Evolutionary conservation across 2,329 filamentous ascomycete genomes (phyloP), one percentile per base, ranked within the genome.

Genomic region (Penicillium sp.): DNA sequence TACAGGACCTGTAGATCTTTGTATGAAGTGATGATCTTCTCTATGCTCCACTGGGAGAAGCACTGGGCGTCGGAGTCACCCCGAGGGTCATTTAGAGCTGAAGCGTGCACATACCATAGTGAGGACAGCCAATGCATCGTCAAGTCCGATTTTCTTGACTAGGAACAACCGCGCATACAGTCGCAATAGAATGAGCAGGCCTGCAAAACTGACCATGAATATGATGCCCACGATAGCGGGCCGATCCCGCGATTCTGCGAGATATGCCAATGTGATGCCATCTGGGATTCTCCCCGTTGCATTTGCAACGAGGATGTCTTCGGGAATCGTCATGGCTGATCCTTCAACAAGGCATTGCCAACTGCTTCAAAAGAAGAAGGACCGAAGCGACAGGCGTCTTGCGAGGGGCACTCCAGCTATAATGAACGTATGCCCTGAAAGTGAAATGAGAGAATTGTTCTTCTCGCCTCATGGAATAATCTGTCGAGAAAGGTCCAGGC

Each of bases 111-210:
- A 58, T 69, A 84, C 82, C 70, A 82, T 69, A 3, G 80, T 78
- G 31, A 72, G 50, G 22, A 82, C 70, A 65, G 82, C 81, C 47
- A 83, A 67, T 61, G 75, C 79, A 72, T 85, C 82, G 50, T 84
- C 82, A 3, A 75, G 37, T 0, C 77, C 73, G 36, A 81, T 68
- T 33, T 74, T 77, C 52, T 77, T 79, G 40, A 81, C 71, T 22
- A 83, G 66, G 31, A 75, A 69, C 1, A 74, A 51, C 56, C 81
- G 79, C 47, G 81, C 80, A 65, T 80, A 82, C 9, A 75, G 75
- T 16, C 82, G 77, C 39, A 82, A 63, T 39, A 75, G 60, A 54
- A 79, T 71, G 11, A 77, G 70, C 18, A 77, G 24, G 2, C 66
- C 64, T 1, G 70, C 65, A 16, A 73, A 63, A 40, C 65, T 67